Evolutionary conservation across 805 yeast genomes (phyloP), one percentile per base, ranked within the genome.

Genomic region (Teunomyces funiuensis): DNA sequence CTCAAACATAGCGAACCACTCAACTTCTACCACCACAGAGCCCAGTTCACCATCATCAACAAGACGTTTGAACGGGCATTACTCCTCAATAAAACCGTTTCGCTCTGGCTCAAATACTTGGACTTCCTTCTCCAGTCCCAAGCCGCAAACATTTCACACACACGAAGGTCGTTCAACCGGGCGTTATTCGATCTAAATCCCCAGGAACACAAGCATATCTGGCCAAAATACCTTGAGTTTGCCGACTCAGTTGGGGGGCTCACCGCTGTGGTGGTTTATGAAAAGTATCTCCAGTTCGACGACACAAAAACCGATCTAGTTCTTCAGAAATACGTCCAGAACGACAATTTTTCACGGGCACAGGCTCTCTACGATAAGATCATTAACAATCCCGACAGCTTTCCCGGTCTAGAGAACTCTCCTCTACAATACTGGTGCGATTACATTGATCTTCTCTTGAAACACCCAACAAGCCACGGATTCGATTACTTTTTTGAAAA

Each of bases 21-120:
- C 15, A 55, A 60, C 46, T 64, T 65, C 4, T 49, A 57, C 25
- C 51, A 54, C 36, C 50, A 60, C 44, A 49, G 42, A 15, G 41
- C 45, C 3, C 72, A 69, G 44, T 73, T 63, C 44, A 41, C 27
- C 6, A 46, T 52, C 10, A 67, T 76, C n/a, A 66, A 71, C 47
- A 40, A 46, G 10, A 60, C 77, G 14, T 84, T 77, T 55, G 76
- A 76, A 33, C 53, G 66, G 18, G 67, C 83, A 15, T 50, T 83
- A 42, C 43, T 69, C 26, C 53, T 79, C 41, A 50, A 55, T 42
- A 73, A 69, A 49, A 69, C 71, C 62, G 80, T 79, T 0, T 49
- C 64, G 27, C 40, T 80, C 4, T 83, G 88, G 88, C 44, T 55
- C 4, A 66, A 65, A 43, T 82, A 77, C 51, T 55, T 81, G 23